Evolutionary conservation across 495 filamentous ascomycete species (phyloP), one percentile per base, ranked within the genome.

Genomic region (Platismatia glauca): DNA sequence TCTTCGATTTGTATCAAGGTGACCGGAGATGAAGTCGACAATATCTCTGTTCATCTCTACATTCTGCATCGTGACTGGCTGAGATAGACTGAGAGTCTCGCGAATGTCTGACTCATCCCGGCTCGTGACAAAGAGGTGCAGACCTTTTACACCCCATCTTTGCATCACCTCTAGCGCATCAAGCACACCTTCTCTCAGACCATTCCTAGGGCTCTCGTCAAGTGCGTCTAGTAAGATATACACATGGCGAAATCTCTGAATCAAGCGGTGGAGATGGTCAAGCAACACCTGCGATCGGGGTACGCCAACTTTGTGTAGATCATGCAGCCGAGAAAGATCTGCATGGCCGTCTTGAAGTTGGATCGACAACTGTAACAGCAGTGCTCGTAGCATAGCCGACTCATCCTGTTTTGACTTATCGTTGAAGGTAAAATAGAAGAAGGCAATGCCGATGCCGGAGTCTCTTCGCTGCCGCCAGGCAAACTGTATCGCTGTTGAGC

Each of bases 391-490:
- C 74, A 77, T 75, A 12, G 66, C 68, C 9, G 48, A 58, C 12
- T 24, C 57, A 37, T 70, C 60, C 56, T 72, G 70, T 48, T 76
- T 77, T 4, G 60, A 41, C 5, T 69, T 44, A 24, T 78, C 74
- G 48, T 48, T 71, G 50, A 78, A 77, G 4, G 72, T 68, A 60
- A 77, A 78, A 65, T 73, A 78, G 64, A 76, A 78, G 64, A 73
- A 77, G 8, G 69, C 71, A 33, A 77, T 64, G 29, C 69, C 74
- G 13, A 70, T 56, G 0, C 31, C 8, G 0, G 50, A 20, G 27
- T 64, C 53, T 33, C 46, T 33, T 31, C 18, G 65, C 27, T 70
- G 57, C 12, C 48, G 64, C 20, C 67, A 58, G 7, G 63, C 66
- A 64, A 68, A 16, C 31, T 76, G 59, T 12, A 75, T 74, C 34